Evolutionary conservation across 495 filamentous ascomycete species (phyloP), one percentile per base, ranked within the genome.

Genomic region (Podospora pseudoanserina): DNA sequence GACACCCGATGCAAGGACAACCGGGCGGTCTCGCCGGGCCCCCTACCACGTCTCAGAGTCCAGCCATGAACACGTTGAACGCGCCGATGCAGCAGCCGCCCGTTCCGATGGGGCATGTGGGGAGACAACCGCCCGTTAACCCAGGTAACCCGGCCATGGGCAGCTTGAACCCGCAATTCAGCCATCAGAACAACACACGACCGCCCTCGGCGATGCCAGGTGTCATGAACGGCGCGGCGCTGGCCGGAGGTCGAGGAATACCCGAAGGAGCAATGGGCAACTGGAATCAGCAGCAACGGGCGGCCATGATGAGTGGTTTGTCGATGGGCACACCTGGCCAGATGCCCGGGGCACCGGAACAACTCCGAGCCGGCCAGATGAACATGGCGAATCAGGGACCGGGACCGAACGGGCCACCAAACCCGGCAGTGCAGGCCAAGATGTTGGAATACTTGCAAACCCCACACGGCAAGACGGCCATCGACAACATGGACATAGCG

Each of bases 41-140:
- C 13, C 76, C 81, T 15, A 75, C 77, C 16, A 75, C 81, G 19
- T 83, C 83, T 7, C 85, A 84, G 65, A 85, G 83, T 65, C 85
- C 85, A 7, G 80, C 77, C 0, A 82, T 86, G 82, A 76, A 76
- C 57, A 83, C 81, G 1, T 64, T 85, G 55, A 86, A 82, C 59
- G 76, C 82, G 1, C 83, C 84, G 16, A 79, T 83, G 71, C 76
- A 77, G 26, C 79, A 80, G 26, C 78, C 82, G 15, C 79, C 82
- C 19, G 75, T 78, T 0, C 75, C 79, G 54, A 81, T 82, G 78
- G 75, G 73, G 53, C 81, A 80, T 34, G 73, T 62, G 5, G 78
- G 71, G 53, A 72, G 72, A 0, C 80, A 77, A 28, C 78, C 79
- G 65, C 67, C 75, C 23, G 39, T 49, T 49, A 80, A 77, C 54